Conservation (phyloP, 1,284 basidiomycete species). For the Ganoderma leucocontextum region DNA sequence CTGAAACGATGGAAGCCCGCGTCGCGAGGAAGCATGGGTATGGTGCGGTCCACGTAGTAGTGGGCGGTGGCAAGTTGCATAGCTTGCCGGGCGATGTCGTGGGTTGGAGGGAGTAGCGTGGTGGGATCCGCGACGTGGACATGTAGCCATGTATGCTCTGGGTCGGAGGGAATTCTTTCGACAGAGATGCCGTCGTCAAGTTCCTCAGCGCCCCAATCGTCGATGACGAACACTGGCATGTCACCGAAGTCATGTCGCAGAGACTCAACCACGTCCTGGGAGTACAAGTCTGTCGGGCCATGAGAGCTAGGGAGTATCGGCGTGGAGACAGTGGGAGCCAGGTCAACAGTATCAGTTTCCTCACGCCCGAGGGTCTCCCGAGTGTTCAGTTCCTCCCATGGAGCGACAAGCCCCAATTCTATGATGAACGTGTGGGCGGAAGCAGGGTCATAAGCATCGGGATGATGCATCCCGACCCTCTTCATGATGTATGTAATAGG, state of each 20-base stretch:
- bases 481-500: conserved; percentile 71
- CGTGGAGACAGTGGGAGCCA: conserved; percentile 25
- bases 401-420: conserved; percentile 75
- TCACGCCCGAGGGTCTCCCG: conserved; percentile 32
- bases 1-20: conserved; percentile 60
- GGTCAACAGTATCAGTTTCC: conserved; percentile 19
- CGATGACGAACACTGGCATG: conserved; percentile 89
- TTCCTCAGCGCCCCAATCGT: conserved; percentile 85
- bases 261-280: conserved; percentile 64
- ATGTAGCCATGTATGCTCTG: conserved; percentile 83
- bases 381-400: conserved; percentile 74
- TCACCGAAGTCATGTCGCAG: conserved; percentile 89
- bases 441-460: conserved; percentile 45
- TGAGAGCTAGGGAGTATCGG: conserved; percentile 40
- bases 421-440: conserved; percentile 51
- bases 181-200: conserved; percentile 95
- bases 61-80: conserved; percentile 55
- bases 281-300: conserved; percentile 66
- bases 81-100: conserved; percentile 67
- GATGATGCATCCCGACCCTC: conserved; percentile 51
- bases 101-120: conserved; percentile 74
- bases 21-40: conserved; percentile 73
- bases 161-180: conserved; percentile 66
- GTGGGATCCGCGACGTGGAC: conserved; percentile 96
- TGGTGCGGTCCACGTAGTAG: conserved; percentile 74